Evolutionary conservation across 495 filamentous ascomycete species (phyloP).

Genomic region (Penicillium malachiteum): DNA sequence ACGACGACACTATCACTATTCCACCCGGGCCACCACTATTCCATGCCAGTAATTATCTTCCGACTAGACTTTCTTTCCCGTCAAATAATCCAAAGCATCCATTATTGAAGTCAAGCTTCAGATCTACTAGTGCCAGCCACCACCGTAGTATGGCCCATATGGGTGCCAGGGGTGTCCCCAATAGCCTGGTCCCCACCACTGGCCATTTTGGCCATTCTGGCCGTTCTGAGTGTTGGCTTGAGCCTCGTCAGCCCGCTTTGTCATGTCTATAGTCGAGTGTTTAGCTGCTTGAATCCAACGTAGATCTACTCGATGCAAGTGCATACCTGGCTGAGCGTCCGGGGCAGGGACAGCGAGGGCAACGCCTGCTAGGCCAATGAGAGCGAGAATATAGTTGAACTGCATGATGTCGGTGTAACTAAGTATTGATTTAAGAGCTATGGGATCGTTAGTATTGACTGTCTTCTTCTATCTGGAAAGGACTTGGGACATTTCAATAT

Average conservation of each 20-base stretch:
- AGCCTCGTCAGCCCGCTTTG: neutral
- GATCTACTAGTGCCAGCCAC: neutral
- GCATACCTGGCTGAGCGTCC: neutral
- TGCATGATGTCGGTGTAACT: neutral
- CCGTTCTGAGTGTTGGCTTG: neutral
- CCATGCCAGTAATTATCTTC: neutral
- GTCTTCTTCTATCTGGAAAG: too few species aligned
- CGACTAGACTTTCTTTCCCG: too few species aligned
- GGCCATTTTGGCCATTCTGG: neutral
- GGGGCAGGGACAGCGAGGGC: neutral
- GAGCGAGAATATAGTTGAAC: neutral
- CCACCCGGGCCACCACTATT: neutral
- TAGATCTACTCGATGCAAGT: neutral
- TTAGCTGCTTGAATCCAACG: neutral
- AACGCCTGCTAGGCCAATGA: constrained; percentile 1
- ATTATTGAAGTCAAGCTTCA: neutral
- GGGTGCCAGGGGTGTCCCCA: constrained; percentile 1
- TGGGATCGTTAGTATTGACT: too few species aligned
- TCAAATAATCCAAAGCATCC: too few species aligned
- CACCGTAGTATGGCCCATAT: neutral
- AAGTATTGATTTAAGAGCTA: neutral
- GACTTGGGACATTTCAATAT: too few species aligned
- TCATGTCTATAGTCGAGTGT: neutral
- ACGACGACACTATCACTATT: neutral
- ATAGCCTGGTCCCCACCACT: neutral